Percentiles rank a stretch among this genome's conserved stretches.
These are phyloP conservation scores for Coemansia sp. DNA, from an alignment of 192 early-diverging fungal species.

Conservation along the genomic window DNA sequence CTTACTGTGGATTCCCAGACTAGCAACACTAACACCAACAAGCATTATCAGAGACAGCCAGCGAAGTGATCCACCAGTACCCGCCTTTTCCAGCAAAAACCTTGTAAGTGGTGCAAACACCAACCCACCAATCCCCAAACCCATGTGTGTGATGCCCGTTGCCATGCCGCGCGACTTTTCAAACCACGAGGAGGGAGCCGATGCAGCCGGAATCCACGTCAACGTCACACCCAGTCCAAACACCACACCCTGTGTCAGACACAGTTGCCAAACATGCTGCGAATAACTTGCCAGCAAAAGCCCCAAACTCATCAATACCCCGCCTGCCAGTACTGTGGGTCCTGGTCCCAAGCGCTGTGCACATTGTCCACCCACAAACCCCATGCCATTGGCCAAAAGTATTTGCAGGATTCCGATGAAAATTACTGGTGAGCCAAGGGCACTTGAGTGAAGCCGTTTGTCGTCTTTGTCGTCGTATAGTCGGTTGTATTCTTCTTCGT, in stretches of 20 bases:
- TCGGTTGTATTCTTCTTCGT: conserved; percentile 47
- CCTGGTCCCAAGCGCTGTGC: conserved; percentile 47
- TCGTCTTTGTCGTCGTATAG: conserved; percentile 47
- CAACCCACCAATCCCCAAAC: conserved; percentile 64
- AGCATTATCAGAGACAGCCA: conserved; percentile 44
- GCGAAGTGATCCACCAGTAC: conserved; percentile 39
- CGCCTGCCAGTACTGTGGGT: conserved; percentile 42
- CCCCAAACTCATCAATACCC: conserved; percentile 52
- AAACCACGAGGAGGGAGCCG: conserved; percentile 67
- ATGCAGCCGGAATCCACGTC: conserved; percentile 60
- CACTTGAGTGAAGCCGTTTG: background rate
- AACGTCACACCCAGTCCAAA: conserved; percentile 61
- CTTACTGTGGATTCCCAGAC: conserved; percentile 44
- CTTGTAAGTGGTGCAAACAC: conserved; percentile 57
- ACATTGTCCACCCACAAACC: conserved; percentile 26
- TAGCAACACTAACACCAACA: conserved; percentile 27
- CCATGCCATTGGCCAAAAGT: conserved; percentile 44
- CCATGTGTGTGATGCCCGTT: conserved; percentile 66
- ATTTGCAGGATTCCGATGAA: conserved; percentile 48
- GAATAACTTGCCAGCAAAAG: conserved; percentile 60
- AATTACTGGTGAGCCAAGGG: conserved; percentile 42
- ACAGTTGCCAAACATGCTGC: conserved; percentile 62
- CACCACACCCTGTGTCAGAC: conserved; percentile 63
- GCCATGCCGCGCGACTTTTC: conserved; percentile 57
- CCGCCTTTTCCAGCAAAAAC: conserved; percentile 42